These are phyloP conservation scores for Mycena rebaudengoi DNA, from an alignment of 768 basidiomycete species.

Conservation along the genomic window DNA sequence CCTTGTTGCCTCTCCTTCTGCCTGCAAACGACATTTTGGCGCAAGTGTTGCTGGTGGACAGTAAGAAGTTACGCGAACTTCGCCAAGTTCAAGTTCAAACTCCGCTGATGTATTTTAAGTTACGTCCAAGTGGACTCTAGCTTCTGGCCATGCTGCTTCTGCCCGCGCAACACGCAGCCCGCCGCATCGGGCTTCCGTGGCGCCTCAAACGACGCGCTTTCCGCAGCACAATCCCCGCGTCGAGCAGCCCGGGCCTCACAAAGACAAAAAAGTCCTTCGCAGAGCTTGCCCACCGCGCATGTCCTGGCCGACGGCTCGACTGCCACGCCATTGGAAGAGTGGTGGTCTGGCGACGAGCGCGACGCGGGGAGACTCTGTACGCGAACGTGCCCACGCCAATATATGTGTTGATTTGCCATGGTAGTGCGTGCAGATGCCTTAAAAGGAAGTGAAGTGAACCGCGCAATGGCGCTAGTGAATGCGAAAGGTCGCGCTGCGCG, in stretches of 20 bases:
- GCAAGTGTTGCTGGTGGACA: slow-evolving; percentile 18
- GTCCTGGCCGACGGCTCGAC: slow-evolving; percentile 38
- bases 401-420: background rate
- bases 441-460: no score
- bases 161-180: no score
- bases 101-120: no score
- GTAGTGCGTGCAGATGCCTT: no score
- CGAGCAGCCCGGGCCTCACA: background rate
- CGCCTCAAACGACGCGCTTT: slow-evolving; percentile 6
- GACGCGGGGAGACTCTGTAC: background rate
- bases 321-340: slow-evolving; percentile 40
- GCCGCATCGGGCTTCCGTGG: no score
- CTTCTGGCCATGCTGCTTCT: no score
- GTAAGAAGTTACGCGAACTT: slow-evolving; percentile 33
- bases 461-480: no score
- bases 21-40: slow-evolving; percentile 83
- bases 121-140: no score
- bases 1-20: slow-evolving; percentile 90
- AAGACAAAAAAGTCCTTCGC: slow-evolving; percentile 53
- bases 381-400: no score
- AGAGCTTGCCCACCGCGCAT: slow-evolving; percentile 54
- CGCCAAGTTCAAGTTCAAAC: slow-evolving; percentile 35
- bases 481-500: no score
- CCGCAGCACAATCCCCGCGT: background rate
- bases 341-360: slow-evolving; percentile 30